Evolutionary conservation across 148 eudicot species (phyloP).

Genomic region (Suaeda aralocaspica): DNA sequence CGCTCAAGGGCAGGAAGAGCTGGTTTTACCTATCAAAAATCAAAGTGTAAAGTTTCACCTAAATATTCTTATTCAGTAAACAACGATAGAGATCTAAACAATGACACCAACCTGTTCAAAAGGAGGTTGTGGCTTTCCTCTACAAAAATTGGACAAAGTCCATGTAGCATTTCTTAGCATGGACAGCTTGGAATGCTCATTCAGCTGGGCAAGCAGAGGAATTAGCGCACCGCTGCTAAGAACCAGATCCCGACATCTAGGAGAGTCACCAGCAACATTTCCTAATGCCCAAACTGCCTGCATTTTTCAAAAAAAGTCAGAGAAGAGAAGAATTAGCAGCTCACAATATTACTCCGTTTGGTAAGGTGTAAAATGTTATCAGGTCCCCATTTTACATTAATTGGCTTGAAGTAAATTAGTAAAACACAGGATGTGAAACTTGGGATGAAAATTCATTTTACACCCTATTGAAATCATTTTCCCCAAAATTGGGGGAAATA

Average conservation of each 20-base stretch:
- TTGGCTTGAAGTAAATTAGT: too few species aligned
- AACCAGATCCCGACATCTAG: constrained; percentile 76
- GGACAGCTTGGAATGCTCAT: constrained; percentile 71
- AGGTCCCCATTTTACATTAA: too few species aligned
- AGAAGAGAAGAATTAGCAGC: neutral
- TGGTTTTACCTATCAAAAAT: constrained; percentile 46
- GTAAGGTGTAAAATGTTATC: too few species aligned
- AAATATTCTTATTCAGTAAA: neutral
- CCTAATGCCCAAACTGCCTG: constrained; percentile 89
- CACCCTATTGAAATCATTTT: too few species aligned
- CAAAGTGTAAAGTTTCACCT: neutral
- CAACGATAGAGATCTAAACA: neutral
- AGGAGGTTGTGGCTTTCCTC: constrained; percentile 85
- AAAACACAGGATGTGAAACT: too few species aligned
- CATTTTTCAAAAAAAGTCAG: neutral
- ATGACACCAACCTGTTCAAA: constrained; percentile 78
- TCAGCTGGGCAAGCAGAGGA: constrained; percentile 65
- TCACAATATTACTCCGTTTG: too few species aligned
- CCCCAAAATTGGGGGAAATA: too few species aligned
- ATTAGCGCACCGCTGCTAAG: constrained; percentile 59
- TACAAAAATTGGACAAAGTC: constrained; percentile 76
- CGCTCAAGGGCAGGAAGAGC: constrained; percentile 75
- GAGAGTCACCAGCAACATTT: constrained; percentile 88
- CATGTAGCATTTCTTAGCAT: constrained; percentile 88
- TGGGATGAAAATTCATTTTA: too few species aligned